These are phyloP conservation scores for Epichloe baconii DNA, from an alignment of 2,329 filamentous ascomycete species.

Conservation along the genomic window DNA sequence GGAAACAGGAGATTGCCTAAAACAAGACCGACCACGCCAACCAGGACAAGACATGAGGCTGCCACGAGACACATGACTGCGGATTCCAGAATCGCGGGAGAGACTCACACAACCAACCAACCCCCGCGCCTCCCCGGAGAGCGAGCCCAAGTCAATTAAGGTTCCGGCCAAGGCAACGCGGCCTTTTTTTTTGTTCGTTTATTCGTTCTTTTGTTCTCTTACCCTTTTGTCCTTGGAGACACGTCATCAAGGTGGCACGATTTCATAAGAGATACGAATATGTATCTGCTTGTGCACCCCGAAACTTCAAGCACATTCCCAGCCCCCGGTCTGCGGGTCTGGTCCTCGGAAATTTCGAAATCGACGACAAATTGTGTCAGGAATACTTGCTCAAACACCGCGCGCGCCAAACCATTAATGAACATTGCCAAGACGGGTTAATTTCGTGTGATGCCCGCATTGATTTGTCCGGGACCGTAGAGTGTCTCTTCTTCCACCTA, in stretches of 20 bases:
- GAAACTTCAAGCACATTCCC: neutral
- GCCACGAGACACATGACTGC: neutral
- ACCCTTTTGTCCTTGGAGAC: neutral
- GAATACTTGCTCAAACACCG: conserved; percentile 3
- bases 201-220: neutral
- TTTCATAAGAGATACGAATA: neutral
- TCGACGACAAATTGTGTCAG: too few relatives aligned
- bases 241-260: neutral
- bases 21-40: neutral
- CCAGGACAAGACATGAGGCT: neutral
- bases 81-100: neutral
- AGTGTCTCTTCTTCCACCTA: neutral
- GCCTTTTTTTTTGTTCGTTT: too few relatives aligned
- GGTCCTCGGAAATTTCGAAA: too few relatives aligned
- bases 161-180: neutral
- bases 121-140: neutral
- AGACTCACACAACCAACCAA: neutral
- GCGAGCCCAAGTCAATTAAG: neutral
- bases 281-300: neutral
- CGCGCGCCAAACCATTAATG: neutral
- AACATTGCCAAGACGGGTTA: neutral
- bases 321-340: too few relatives aligned
- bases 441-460: neutral
- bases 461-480: neutral
- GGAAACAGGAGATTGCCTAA: conserved; percentile 10